phyloP scores from a whole-genome alignment of 1,139 yeast genomes.

The Zygoascus meyerae region DNA sequence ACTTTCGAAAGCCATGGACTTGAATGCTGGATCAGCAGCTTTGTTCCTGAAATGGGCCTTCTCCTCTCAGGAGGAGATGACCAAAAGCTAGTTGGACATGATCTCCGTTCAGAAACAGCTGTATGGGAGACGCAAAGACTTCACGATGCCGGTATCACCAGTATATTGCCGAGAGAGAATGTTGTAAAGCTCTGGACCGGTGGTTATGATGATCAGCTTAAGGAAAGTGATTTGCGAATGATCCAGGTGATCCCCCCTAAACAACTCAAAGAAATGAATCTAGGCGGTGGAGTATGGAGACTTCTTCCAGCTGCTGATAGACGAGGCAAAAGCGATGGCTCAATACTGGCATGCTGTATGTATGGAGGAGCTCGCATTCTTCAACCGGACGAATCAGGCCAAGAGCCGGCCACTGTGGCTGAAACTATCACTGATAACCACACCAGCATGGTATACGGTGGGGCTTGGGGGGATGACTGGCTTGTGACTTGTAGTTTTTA shows the following conservation, averaged over 20 bases:
- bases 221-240: conserved; percentile 64
- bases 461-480: conserved; percentile 65
- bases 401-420: conserved; percentile 39
- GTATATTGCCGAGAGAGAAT: conserved; percentile 52
- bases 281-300: conserved; percentile 97
- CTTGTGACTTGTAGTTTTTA: conserved; percentile 86
- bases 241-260: conserved; percentile 50
- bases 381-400: conserved; percentile 30
- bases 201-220: conserved; percentile 77
- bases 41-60: conserved; percentile 40
- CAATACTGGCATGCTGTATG: conserved; percentile 79
- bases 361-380: conserved; percentile 85
- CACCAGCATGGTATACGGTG: conserved; percentile 92
- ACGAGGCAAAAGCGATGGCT: conserved; percentile 22
- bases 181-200: conserved; percentile 64
- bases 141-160: conserved; percentile 86
- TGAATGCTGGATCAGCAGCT: conserved; percentile 88
- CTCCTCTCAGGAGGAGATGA: conserved; percentile 89
- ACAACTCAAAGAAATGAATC: conserved; percentile 40
- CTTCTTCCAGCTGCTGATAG: conserved; percentile 54
- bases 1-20: conserved; percentile 45
- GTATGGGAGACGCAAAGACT: conserved; percentile 56
- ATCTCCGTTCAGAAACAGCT: conserved; percentile 39
- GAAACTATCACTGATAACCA: conserved; percentile 63
- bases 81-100: conserved; percentile 68